phyloP scores from a whole-genome alignment of 345 rosid genomes.

The Jatropha curcas region DNA sequence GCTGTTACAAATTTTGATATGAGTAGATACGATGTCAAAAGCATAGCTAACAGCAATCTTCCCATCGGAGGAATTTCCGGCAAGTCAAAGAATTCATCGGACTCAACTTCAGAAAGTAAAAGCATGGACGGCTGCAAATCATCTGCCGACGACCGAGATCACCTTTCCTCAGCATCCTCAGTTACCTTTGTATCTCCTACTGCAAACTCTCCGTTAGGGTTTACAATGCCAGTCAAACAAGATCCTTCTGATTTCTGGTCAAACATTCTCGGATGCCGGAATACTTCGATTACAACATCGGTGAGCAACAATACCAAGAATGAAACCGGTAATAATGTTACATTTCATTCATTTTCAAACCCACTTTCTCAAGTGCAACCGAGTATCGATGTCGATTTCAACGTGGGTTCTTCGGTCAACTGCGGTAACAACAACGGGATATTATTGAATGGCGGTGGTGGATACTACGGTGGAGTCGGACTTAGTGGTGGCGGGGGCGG shows the following conservation, averaged over 20 bases:
- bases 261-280: constrained; percentile 37
- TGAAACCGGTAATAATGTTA: too few relatives aligned
- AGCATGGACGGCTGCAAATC: constrained; percentile 41
- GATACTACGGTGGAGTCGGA: constrained; percentile 30
- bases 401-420: constrained; percentile 12
- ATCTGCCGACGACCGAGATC: constrained; percentile 41
- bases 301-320: too few relatives aligned
- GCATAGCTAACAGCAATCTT: constrained; percentile 76
- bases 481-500: constrained; percentile 17
- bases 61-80: constrained; percentile 69
- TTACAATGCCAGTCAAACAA: constrained; percentile 59
- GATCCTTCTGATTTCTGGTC: constrained; percentile 71
- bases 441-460: constrained; percentile 40
- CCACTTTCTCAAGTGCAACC: too few relatives aligned
- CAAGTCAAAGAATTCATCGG: constrained; percentile 47
- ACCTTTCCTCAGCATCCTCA: constrained; percentile 50
- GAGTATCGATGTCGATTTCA: constrained; percentile 33
- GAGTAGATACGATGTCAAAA: constrained; percentile 89
- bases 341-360: too few relatives aligned
- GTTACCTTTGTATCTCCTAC: constrained; percentile 39
- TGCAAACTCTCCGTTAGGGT: constrained; percentile 19
- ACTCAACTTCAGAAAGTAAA: constrained; percentile 46
- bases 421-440: constrained; percentile 24
- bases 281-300: not conserved
- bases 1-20: constrained; percentile 95